Conservation (phyloP, 257 asterid genomes). For the Hygrophila difformis region DNA sequence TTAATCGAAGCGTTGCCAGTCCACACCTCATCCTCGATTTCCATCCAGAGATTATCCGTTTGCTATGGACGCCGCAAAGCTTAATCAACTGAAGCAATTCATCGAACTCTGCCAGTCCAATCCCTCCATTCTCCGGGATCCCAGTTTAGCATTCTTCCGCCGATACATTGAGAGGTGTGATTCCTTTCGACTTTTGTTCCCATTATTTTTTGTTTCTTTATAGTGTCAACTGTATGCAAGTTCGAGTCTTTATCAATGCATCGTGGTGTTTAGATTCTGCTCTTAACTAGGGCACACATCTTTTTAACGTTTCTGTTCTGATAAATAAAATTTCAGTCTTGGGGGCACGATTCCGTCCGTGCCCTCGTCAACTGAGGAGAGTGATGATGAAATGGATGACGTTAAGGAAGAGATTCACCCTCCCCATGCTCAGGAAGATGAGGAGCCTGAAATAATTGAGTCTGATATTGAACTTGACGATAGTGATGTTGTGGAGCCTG, state of each 20-base stretch:
- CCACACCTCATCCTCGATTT: no score
- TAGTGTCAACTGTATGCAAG: no score
- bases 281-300: background rate
- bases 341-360: slow-evolving; percentile 82
- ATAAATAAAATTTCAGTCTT: slow-evolving; percentile 35
- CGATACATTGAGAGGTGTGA: slow-evolving; percentile 68
- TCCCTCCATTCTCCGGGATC: slow-evolving; percentile 65
- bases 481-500: slow-evolving; percentile 72
- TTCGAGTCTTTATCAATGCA: background rate
- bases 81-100: slow-evolving; percentile 54
- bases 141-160: slow-evolving; percentile 71
- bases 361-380: slow-evolving; percentile 42
- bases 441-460: slow-evolving; percentile 84
- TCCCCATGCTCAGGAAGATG: slow-evolving; percentile 53
- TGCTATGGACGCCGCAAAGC: slow-evolving; percentile 53
- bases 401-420: slow-evolving; percentile 27
- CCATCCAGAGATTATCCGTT: background rate
- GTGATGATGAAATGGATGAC: slow-evolving; percentile 71
- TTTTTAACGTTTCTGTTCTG: background rate
- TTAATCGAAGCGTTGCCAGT: no score
- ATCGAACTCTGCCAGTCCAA: slow-evolving; percentile 51
- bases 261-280: background rate
- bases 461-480: slow-evolving; percentile 92
- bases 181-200: background rate
- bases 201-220: background rate